A percentile compares a stretch with the other conserved stretches of the same genome.
Conservation (phyloP, 257 asterid genomes). For the Solanum microdontum region DNA sequence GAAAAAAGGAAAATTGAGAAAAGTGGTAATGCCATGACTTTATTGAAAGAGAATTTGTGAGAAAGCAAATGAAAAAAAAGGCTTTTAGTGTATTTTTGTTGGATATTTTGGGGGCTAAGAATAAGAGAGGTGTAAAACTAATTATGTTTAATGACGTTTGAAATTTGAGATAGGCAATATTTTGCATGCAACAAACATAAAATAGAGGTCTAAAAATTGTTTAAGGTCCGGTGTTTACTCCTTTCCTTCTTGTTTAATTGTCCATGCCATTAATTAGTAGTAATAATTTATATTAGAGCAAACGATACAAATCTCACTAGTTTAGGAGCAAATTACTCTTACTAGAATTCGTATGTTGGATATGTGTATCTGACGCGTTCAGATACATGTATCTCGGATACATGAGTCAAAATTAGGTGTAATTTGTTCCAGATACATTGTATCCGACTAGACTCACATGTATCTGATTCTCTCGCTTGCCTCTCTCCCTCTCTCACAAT, state of each 20-base stretch:
- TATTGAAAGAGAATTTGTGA: neutral
- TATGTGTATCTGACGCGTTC: too few relatives aligned
- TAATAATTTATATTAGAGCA: neutral
- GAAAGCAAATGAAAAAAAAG: neutral
- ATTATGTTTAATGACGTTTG: neutral
- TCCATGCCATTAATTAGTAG: neutral
- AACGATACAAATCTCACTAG: neutral
- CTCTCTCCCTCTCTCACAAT: neutral
- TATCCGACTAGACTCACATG: neutral
- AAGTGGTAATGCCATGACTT: conserved; percentile 28
- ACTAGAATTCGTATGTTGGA: neutral
- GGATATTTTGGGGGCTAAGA: neutral
- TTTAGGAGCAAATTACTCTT: too few relatives aligned
- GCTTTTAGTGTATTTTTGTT: neutral
- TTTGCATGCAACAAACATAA: neutral
- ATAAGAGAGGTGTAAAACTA: neutral
- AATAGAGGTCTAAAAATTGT: neutral
- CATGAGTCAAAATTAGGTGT: too few relatives aligned
- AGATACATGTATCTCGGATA: too few relatives aligned
- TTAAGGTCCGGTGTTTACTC: neutral
- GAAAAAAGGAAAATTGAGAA: conserved; percentile 20
- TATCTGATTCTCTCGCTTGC: neutral
- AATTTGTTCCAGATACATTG: too few relatives aligned
- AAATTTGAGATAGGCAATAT: neutral
- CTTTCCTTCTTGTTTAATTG: neutral